Evolutionary conservation across 352 stramenopile species (phyloP), one percentile per base, ranked within the genome.

Genomic region (Aphanomyces euteiches): DNA sequence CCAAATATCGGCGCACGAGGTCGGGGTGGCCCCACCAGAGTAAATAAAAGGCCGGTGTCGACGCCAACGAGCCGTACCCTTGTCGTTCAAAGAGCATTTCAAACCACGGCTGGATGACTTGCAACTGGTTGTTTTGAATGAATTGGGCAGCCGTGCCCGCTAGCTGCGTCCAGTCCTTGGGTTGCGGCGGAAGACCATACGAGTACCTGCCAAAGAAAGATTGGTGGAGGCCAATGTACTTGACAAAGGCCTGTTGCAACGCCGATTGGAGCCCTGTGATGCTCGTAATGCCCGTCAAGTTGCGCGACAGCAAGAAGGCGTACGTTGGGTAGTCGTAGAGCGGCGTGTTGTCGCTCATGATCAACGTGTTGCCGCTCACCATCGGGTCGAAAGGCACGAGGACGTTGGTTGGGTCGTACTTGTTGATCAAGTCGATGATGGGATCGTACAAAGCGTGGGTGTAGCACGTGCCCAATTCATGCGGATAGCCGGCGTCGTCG

Each of bases 381-480:
- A 15, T 19, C 1, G 45, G 45, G n/a, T n/a, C 13, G n/a, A 53
- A 53, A 15, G 45, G 45, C 13, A 53, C 45, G 13, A 53, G 45
- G 13, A 15, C 13, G 45, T 53, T 53, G 13, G 45, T 53, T 2
- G 45, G 45, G 45, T 53, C 45, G 45, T 53, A 53, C 45, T 53
- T 19, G 13, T 53, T 53, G 45, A 53, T 1, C 45, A 53, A 53
- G 45, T 53, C 13, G n/a, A 53, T 1, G 13, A 53, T 19, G n/a
- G 45, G 45, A 15, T 53, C 13, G 45, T 53, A 53, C 45, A 53
- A 53, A 15, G 45, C 13, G 13, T 15, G 13, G 45, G 45, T 19
- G 45, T 53, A 53, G 45, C 45, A 53, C n/a, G 45, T 53, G 45
- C 45, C 45, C 45, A 53, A n/a, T 53, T 53, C 45, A 19, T 53